Percentiles rank a stretch among this genome's conserved stretches.
phyloP scores from a whole-genome alignment of 2,329 filamentous ascomycete genomes.

The Cladosporium sp. region DNA sequence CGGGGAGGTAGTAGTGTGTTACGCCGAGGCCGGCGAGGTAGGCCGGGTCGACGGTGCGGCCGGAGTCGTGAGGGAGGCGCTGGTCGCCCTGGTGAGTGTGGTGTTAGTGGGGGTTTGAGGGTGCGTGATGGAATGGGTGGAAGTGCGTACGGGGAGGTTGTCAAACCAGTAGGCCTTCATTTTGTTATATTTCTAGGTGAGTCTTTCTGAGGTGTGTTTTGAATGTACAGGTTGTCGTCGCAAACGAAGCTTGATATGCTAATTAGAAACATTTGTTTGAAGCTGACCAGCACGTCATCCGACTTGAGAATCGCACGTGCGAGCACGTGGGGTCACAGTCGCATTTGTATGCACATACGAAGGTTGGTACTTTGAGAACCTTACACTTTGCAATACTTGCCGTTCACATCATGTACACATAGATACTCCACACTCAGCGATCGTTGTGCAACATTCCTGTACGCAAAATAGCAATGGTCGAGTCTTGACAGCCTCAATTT shows the following conservation, averaged over 20 bases:
- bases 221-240: neutral
- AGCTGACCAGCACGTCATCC: neutral
- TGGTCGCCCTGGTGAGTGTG: slow-evolving; percentile 73
- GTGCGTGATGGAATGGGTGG: neutral
- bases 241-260: neutral
- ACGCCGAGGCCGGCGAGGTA: slow-evolving; percentile 75
- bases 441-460: no score
- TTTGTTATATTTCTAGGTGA: slow-evolving; percentile 22
- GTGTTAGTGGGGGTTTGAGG: slow-evolving; percentile 10
- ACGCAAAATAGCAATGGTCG: no score
- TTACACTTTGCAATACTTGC: no score
- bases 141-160: slow-evolving; percentile 53
- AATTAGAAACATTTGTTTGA: neutral
- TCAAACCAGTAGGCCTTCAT: slow-evolving; percentile 73
- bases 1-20: slow-evolving; percentile 65
- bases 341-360: no score
- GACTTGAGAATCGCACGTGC: neutral
- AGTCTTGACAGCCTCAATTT: no score
- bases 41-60: slow-evolving; percentile 59
- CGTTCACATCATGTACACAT: no score
- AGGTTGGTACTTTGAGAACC: no score
- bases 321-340: neutral
- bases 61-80: slow-evolving; percentile 83
- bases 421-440: no score
- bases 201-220: neutral